Conservation (phyloP, 371 early-diverging fungal species). For the Mortierella polycephala region DNA sequence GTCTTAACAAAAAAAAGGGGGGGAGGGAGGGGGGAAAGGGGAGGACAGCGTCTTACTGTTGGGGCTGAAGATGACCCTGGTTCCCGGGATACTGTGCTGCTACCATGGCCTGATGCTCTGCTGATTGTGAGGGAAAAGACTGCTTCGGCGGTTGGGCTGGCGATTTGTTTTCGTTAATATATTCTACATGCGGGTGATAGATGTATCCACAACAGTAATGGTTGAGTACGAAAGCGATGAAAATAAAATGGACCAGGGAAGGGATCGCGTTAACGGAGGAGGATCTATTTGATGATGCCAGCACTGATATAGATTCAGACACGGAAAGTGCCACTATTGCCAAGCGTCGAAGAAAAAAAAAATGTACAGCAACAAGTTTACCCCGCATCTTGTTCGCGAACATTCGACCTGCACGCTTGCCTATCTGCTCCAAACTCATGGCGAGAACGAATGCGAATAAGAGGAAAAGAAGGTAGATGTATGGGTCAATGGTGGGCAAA, state of each 20-base stretch:
- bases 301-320: neutral
- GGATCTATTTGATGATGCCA: neutral
- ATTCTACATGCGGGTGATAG: conserved; percentile 11
- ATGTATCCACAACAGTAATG: too few relatives aligned
- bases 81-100: conserved; percentile 34
- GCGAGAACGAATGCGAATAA: conserved; percentile 20
- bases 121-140: conserved; percentile 36
- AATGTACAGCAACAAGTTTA: conserved; percentile 13
- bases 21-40: too few relatives aligned
- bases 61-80: neutral
- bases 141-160: conserved; percentile 38
- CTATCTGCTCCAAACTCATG: conserved; percentile 48
- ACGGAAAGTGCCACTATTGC: too few relatives aligned
- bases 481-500: conserved; percentile 13
- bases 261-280: neutral
- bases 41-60: neutral
- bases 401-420: conserved; percentile 36
- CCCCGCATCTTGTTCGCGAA: conserved; percentile 33
- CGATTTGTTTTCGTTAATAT: conserved; percentile 11
- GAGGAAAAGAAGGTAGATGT: conserved; percentile 18
- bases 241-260: neutral
- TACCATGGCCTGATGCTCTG: conserved; percentile 29
- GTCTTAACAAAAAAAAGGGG: neutral
- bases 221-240: neutral
- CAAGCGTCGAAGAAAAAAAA: neutral